phyloP scores from a whole-genome alignment of 495 filamentous ascomycete species.

The Neurospora sublineolata region DNA sequence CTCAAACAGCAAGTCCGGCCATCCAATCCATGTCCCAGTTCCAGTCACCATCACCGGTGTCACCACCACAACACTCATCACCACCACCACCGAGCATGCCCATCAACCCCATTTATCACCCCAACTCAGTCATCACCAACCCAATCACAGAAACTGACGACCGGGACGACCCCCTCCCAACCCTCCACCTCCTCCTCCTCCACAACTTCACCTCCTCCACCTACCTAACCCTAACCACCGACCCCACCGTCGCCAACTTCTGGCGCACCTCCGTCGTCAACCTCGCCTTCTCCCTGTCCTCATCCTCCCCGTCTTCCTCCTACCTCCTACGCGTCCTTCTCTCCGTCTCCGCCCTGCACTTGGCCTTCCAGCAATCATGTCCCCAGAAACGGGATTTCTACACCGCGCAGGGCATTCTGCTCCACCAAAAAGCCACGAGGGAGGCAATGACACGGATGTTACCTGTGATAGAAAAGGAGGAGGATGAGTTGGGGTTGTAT shows the following conservation, averaged over 20 bases:
- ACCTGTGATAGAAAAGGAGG: constrained; percentile 2
- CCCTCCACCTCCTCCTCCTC: constrained; percentile 30
- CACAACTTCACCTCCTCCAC: constrained; percentile 33
- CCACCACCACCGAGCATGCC: not conserved
- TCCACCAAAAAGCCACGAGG: constrained; percentile 34
- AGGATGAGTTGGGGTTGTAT: constrained; percentile 15
- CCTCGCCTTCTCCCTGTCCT: constrained; percentile 25
- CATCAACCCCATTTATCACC: not conserved
- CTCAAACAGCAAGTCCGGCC: not conserved
- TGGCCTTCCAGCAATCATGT: constrained; percentile 29
- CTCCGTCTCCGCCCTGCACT: constrained; percentile 42
- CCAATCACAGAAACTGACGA: too few species aligned
- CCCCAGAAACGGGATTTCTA: constrained; percentile 31
- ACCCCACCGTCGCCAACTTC: constrained; percentile 21
- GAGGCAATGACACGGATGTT: constrained; percentile 18
- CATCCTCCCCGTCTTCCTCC: constrained; percentile 17
- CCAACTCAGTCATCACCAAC: not conserved
- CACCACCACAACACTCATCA: not conserved
- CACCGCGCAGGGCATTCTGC: constrained; percentile 37
- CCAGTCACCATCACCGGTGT: not conserved
- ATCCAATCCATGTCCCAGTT: not conserved
- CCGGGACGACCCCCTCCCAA: constrained; percentile 15
- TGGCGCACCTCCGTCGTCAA: constrained; percentile 26
- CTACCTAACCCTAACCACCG: constrained; percentile 24
- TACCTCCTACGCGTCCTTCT: constrained; percentile 47